A percentile compares a stretch with the other conserved stretches of the same genome.
These are phyloP conservation scores for Prunus mume DNA, from an alignment of 306 rosid genomes.

Conservation along the genomic window DNA sequence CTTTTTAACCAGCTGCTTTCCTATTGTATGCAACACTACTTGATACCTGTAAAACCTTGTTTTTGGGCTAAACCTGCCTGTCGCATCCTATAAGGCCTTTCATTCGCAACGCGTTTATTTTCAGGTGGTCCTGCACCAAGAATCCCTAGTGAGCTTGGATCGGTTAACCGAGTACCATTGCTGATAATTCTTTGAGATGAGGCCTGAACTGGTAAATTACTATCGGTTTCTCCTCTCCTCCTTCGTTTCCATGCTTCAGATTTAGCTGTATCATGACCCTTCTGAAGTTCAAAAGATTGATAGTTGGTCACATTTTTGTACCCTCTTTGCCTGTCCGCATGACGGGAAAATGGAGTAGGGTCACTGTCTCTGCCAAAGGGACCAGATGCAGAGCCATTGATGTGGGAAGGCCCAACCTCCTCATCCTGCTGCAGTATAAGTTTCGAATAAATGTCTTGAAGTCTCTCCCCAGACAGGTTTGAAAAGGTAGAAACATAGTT, in stretches of 20 bases:
- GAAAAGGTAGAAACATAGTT: slow-evolving; percentile 94
- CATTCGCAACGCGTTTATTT: slow-evolving; percentile 49
- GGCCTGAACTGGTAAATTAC: slow-evolving; percentile 55
- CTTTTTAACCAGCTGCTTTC: slow-evolving; percentile 39
- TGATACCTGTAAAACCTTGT: slow-evolving; percentile 55
- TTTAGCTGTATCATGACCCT: slow-evolving; percentile 54
- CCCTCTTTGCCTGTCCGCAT: slow-evolving; percentile 61
- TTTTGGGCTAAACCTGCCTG: slow-evolving; percentile 64
- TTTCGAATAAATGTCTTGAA: slow-evolving; percentile 84
- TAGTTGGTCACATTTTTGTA: slow-evolving; percentile 38
- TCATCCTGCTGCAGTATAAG: slow-evolving; percentile 78
- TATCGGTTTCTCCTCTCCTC: slow-evolving; percentile 67
- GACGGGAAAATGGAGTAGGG: slow-evolving; percentile 38
- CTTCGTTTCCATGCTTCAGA: slow-evolving; percentile 90
- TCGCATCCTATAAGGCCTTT: slow-evolving; percentile 64
- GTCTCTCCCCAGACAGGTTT: slow-evolving; percentile 94
- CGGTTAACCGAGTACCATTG: slow-evolving; percentile 54
- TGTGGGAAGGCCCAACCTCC: slow-evolving; percentile 75
- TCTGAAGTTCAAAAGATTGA: slow-evolving; percentile 59
- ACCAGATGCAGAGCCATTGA: slow-evolving; percentile 57
- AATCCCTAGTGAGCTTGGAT: slow-evolving; percentile 83
- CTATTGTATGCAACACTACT: slow-evolving; percentile 31
- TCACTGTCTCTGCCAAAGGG: slow-evolving; percentile 61
- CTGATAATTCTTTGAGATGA: slow-evolving; percentile 55
- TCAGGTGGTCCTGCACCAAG: slow-evolving; percentile 98